Evolutionary conservation across 495 filamentous ascomycete species (phyloP).

Genomic region (Penicillium cataractarum): DNA sequence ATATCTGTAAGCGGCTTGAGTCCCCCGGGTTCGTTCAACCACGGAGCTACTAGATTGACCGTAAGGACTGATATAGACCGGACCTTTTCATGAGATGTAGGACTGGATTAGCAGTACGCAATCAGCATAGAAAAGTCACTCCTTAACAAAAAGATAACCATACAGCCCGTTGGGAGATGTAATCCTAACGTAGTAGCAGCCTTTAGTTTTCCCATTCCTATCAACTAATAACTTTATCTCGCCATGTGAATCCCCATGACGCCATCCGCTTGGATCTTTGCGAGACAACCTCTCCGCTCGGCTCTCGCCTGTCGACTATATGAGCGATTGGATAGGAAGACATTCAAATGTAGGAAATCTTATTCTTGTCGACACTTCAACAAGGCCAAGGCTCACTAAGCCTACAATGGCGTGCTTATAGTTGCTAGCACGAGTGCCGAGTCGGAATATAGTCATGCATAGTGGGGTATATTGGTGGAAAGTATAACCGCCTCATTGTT

Average conservation of each 20-base stretch:
- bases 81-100: no score
- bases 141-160: no score
- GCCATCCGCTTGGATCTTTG: slow-evolving; percentile 11
- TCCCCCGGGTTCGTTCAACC: no score
- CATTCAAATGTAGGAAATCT: background rate
- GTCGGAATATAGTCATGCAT: background rate
- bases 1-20: background rate
- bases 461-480: background rate
- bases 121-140: no score
- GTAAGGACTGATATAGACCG: no score
- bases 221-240: background rate
- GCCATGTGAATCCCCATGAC: slow-evolving; percentile 19
- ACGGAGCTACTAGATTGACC: no score
- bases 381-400: background rate
- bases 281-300: slow-evolving; percentile 10
- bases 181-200: no score
- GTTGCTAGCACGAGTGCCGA: background rate
- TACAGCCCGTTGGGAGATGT: no score
- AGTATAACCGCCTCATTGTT: background rate
- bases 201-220: background rate
- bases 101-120: no score
- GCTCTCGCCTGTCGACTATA: slow-evolving; percentile 28
- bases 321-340: background rate
- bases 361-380: background rate
- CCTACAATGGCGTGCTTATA: slow-evolving; percentile 21